Evolutionary conservation across 1,139 yeast species (phyloP).

Genomic region (Diutina mesorugosa): DNA sequence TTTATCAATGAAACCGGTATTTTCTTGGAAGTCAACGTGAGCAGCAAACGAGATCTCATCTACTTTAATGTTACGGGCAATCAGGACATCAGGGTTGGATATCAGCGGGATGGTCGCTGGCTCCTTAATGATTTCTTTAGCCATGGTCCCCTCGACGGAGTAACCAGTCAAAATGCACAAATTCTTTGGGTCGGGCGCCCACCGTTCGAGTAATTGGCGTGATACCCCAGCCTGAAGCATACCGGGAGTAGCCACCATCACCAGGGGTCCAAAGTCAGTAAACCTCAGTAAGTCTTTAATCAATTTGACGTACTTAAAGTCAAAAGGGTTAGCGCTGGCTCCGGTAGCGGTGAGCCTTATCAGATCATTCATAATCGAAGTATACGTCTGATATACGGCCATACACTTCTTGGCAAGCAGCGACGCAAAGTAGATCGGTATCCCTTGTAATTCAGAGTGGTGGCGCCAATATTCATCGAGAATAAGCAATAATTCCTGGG

Average conservation of each 20-base stretch:
- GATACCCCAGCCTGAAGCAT: slow-evolving; percentile 96
- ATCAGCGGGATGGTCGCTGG: slow-evolving; percentile 81
- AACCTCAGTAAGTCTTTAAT: slow-evolving; percentile 70
- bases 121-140: slow-evolving; percentile 75
- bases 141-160: slow-evolving; percentile 97
- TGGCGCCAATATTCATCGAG: slow-evolving; percentile 90
- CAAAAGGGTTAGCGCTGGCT: slow-evolving; percentile 59
- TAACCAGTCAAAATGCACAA: slow-evolving; percentile 87
- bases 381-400: slow-evolving; percentile 94
- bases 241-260: slow-evolving; percentile 94
- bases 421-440: slow-evolving; percentile 84
- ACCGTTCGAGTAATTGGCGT: slow-evolving; percentile 76
- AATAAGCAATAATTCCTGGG: slow-evolving; percentile 82
- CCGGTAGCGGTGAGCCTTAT: slow-evolving; percentile 64
- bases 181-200: slow-evolving; percentile 96
- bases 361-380: slow-evolving; percentile 92
- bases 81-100: slow-evolving; percentile 63
- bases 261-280: slow-evolving; percentile 93
- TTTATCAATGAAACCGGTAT: slow-evolving; percentile 77
- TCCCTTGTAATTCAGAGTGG: slow-evolving; percentile 70
- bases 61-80: slow-evolving; percentile 80
- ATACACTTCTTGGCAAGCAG: slow-evolving; percentile 89
- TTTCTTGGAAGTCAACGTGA: slow-evolving; percentile 93
- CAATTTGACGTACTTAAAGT: slow-evolving; percentile 74
- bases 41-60: slow-evolving; percentile 98